These are phyloP conservation scores for Begonia peltatifolia DNA, from an alignment of 306 rosid species.

Conservation along the genomic window DNA sequence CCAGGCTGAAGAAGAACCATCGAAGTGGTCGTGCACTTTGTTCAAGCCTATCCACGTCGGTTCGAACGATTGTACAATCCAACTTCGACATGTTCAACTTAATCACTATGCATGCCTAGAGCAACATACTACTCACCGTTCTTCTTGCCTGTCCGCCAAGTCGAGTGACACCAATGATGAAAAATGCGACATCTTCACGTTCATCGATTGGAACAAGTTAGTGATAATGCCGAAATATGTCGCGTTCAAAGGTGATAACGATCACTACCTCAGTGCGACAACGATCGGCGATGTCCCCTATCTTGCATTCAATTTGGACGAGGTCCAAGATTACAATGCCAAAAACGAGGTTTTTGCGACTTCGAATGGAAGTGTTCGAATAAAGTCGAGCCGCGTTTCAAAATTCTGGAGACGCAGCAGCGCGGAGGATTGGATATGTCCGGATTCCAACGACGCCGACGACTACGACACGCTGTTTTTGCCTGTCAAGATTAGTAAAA, in stretches of 20 bases:
- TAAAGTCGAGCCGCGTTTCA: neutral
- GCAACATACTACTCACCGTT: neutral
- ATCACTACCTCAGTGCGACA: neutral
- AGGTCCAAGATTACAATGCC: slow-evolving; percentile 1
- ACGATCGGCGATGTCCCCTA: neutral
- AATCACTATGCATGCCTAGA: neutral
- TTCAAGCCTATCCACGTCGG: slow-evolving; percentile 5
- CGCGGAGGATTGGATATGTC: slow-evolving; percentile 3
- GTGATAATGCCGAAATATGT: slow-evolving; percentile 10
- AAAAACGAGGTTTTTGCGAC: slow-evolving; percentile 6
- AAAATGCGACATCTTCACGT: neutral
- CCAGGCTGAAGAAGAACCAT: slow-evolving; percentile 2
- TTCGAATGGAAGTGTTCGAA: neutral
- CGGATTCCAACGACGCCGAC: neutral
- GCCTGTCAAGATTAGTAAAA: neutral
- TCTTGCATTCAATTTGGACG: slow-evolving; percentile 1
- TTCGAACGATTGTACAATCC: neutral
- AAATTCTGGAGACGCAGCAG: slow-evolving; percentile 7
- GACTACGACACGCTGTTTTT: slow-evolving; percentile 1
- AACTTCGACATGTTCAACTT: slow-evolving; percentile 3
- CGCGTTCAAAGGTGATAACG: slow-evolving; percentile 8
- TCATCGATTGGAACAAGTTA: slow-evolving; percentile 6
- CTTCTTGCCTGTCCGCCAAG: neutral
- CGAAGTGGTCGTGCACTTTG: slow-evolving; percentile 4
- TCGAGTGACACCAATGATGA: neutral